Evolutionary conservation across 345 rosid genomes (phyloP).

Genomic region (Lumnitzera littorea): DNA sequence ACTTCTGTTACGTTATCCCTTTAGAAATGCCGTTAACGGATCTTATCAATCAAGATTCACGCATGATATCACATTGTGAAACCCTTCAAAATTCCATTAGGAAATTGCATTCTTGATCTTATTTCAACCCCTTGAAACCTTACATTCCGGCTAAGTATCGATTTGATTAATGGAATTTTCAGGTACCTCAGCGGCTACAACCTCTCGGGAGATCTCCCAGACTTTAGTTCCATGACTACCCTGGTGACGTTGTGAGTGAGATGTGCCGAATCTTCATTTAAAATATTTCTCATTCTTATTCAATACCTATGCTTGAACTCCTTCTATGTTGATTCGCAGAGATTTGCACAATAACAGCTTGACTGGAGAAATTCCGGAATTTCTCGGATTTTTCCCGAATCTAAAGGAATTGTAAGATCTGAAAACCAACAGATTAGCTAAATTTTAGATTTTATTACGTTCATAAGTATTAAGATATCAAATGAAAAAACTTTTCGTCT

Average conservation of each 20-base stretch:
- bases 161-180: no score
- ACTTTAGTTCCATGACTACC: slow-evolving; percentile 40
- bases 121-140: no score
- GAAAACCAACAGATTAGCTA: background rate
- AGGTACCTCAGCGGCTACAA: slow-evolving; percentile 17
- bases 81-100: no score
- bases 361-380: slow-evolving; percentile 23
- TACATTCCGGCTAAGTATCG: no score
- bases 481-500: slow-evolving; percentile 5
- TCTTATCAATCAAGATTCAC: no score
- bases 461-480: no score
- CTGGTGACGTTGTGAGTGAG: slow-evolving; percentile 30
- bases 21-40: no score
- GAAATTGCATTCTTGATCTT: no score
- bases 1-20: no score
- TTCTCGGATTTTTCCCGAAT: slow-evolving; percentile 25
- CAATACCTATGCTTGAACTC: background rate
- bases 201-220: slow-evolving; percentile 33
- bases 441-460: background rate
- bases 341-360: slow-evolving; percentile 34
- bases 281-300: background rate
- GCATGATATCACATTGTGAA: no score
- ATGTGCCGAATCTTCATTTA: background rate
- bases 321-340: slow-evolving; percentile 14
- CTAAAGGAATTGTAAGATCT: slow-evolving; percentile 24